phyloP scores from a whole-genome alignment of 495 filamentous ascomycete species.

The Neurospora discreta region DNA sequence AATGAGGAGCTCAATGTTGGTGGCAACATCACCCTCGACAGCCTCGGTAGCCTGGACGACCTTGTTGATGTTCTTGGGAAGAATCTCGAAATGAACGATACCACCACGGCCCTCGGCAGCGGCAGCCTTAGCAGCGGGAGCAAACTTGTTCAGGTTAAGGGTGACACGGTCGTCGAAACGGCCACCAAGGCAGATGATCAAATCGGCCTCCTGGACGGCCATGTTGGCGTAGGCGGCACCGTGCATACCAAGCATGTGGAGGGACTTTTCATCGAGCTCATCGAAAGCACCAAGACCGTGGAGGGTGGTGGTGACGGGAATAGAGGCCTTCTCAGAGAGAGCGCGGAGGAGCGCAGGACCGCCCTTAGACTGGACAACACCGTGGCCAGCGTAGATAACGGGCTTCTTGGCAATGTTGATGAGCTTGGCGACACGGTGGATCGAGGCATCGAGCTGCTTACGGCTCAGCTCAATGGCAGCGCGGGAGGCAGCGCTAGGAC shows the following conservation, averaged over 20 bases:
- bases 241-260: constrained; percentile 82
- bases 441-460: constrained; percentile 48
- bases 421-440: constrained; percentile 52
- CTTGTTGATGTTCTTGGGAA: constrained; percentile 85
- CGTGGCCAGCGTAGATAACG: constrained; percentile 66
- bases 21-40: constrained; percentile 60
- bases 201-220: constrained; percentile 66
- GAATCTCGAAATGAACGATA: constrained; percentile 72
- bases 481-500: constrained; percentile 59
- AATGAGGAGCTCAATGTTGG: constrained; percentile 62
- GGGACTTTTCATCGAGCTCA: constrained; percentile 62
- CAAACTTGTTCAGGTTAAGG: constrained; percentile 51
- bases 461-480: constrained; percentile 48
- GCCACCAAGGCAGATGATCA: constrained; percentile 65
- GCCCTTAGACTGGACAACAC: constrained; percentile 50
- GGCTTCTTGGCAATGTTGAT: constrained; percentile 68
- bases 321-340: constrained; percentile 60
- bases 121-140: constrained; percentile 53
- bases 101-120: constrained; percentile 61
- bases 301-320: constrained; percentile 69
- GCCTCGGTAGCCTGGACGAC: constrained; percentile 74
- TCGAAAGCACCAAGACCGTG: constrained; percentile 71
- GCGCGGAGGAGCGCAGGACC: constrained; percentile 56
- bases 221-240: constrained; percentile 70
- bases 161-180: constrained; percentile 77